Conservation (phyloP, 768 basidiomycete species). For the Amanita phalloides region DNA sequence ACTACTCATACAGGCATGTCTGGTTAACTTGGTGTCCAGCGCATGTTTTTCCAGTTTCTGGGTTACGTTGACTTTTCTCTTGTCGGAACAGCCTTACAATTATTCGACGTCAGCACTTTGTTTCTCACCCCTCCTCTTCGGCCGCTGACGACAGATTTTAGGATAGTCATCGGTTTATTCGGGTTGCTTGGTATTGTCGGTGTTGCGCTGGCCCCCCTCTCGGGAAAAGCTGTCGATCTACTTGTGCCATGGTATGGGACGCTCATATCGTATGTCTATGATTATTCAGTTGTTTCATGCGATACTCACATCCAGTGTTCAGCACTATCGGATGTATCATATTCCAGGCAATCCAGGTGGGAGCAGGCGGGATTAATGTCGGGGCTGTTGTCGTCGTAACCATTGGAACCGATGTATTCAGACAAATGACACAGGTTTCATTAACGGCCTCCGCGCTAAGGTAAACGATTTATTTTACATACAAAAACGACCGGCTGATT, state of each 20-base stretch:
- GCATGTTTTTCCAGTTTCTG: conserved; percentile 52
- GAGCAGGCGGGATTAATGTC: conserved; percentile 59
- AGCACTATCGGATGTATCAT: conserved; percentile 34
- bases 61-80: conserved; percentile 75
- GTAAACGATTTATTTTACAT: conserved; percentile 19
- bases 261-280: conserved; percentile 16
- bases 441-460: conserved; percentile 48
- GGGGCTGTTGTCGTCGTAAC: conserved; percentile 61
- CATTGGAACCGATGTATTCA: conserved; percentile 62
- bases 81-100: conserved; percentile 65
- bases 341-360: conserved; percentile 56
- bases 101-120: conserved; percentile 51
- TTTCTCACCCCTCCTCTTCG: background rate
- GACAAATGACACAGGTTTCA: conserved; percentile 68
- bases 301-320: conserved; percentile 10
- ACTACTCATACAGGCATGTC: conserved; percentile 53
- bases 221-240: conserved; percentile 58
- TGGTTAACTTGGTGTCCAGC: conserved; percentile 53
- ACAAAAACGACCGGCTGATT: conserved; percentile 7
- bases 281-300: background rate
- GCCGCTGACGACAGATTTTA: conserved; percentile 10
- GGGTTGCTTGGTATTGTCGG: conserved; percentile 67
- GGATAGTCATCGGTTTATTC: conserved; percentile 58
- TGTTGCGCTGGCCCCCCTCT: conserved; percentile 56
- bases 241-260: conserved; percentile 74